These are phyloP conservation scores for Leccinum solheimii DNA, from an alignment of 1,284 basidiomycete genomes.

Conservation along the genomic window DNA sequence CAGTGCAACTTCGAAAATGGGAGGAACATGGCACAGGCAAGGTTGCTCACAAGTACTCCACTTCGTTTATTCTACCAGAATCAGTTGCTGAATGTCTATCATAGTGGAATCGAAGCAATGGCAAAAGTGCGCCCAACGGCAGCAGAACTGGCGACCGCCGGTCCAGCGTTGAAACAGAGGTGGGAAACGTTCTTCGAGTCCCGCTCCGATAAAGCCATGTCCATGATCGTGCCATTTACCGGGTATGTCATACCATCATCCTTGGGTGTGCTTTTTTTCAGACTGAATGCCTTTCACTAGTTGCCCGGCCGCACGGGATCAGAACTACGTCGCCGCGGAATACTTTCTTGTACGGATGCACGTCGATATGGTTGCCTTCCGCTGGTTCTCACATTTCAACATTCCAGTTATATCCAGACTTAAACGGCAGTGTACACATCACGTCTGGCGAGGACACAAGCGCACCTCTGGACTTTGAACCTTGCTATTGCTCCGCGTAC, in stretches of 20 bases:
- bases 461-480: neutral
- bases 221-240: neutral
- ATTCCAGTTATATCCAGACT: neutral
- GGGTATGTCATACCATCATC: neutral
- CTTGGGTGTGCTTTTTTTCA: neutral
- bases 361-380: neutral
- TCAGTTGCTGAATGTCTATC: neutral
- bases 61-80: neutral
- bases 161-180: neutral
- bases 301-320: neutral
- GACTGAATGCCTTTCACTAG: neutral
- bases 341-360: neutral
- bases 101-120: neutral
- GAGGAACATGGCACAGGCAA: neutral
- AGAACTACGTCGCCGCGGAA: neutral
- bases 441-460: neutral
- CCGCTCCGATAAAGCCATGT: neutral
- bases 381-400: neutral
- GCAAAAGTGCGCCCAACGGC: neutral
- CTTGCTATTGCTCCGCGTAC: neutral
- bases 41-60: neutral
- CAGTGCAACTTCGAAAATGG: neutral
- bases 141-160: neutral
- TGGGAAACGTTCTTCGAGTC: neutral
- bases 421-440: neutral